Evolutionary conservation across 129 eudicot genomes (phyloP).

Genomic region (Rutidosis leptorrhynchoides): DNA sequence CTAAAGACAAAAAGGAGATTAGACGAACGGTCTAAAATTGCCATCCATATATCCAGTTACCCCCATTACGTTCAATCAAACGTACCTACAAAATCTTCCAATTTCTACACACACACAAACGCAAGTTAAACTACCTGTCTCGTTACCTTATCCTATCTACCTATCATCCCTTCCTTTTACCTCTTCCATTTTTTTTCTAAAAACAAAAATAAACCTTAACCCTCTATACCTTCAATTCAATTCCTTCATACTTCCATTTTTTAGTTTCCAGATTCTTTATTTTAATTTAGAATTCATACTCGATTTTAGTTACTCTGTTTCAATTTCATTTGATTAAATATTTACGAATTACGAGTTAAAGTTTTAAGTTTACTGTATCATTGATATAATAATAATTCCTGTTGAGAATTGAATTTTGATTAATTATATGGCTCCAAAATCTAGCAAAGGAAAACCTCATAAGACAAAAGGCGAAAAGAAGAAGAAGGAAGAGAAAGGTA

Average conservation of each 20-base stretch:
- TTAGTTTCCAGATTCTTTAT: not conserved
- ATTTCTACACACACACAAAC: not conserved
- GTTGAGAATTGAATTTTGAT: not conserved
- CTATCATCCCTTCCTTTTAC: not conserved
- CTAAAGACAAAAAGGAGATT: not conserved
- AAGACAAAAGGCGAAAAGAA: slow-evolving; percentile 93
- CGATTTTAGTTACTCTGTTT: not conserved
- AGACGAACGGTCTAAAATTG: slow-evolving; percentile 2
- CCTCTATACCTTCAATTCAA: not conserved
- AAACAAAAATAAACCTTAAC: not conserved
- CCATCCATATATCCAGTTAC: not conserved
- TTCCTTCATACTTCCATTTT: not conserved
- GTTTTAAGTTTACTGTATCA: not conserved
- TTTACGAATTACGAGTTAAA: too few species aligned
- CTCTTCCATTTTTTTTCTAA: not conserved
- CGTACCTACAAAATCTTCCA: slow-evolving; percentile 15
- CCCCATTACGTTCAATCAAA: not conserved
- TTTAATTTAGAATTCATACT: not conserved
- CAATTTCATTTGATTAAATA: not conserved
- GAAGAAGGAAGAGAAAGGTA: slow-evolving; percentile 96
- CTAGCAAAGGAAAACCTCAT: slow-evolving; percentile 71
- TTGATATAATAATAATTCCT: not conserved
- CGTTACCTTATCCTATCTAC: slow-evolving; percentile 77
- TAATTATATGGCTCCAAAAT: slow-evolving; percentile 75
- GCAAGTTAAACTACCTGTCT: not conserved